Base-by-base conservation (phyloP, 2,329 filamentous ascomycete genomes). In the Colletotrichum nymphaeae region DNA sequence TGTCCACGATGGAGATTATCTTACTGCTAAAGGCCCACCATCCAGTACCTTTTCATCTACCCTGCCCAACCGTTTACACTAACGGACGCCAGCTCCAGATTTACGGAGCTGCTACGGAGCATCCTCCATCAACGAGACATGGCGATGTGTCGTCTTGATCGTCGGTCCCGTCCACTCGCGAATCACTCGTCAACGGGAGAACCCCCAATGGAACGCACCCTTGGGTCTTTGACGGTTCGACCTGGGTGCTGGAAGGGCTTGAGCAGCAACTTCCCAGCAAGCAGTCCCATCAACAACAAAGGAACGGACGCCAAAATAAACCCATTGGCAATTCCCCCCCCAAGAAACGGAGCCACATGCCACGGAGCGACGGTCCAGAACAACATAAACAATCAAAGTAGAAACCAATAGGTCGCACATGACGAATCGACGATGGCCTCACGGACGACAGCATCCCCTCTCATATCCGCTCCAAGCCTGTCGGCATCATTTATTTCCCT, bases 141-240 rank as follows among this genome's bases (percentile, higher is more conserved):
- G 62, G 70, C 60, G 26, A 65, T 73, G 67, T 65, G 28, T 73
- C 67, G 70, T 73, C 67, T 73, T 73, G 70, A 70, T 73, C 70
- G 60, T 56, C 66, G 56, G 49, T 56, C 42, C 46, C 60, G 28
- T 63, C 60, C 37, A 62, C 12, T 49, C 59, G 35, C 58, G 26
- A 32, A 63, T 63, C 42, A 63, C 67, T 58, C 63, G 64, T 68
- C 35, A 30, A 57, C 52, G 35, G 49, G 42, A 71, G 63, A 46
- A 32, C 46, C 63, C 32, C 32, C 24, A 63, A 46, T 62, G 68
- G n/a, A 67, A 66, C 30, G 22, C 62, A 30, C 67, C 49, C 52
- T 59, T 52, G 37, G 37, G 60, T 65, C 30, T 16, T 52, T 32
- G 22, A 28, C 37, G 8, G 24, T 16, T 52, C 24, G 11, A 28